phyloP scores from a whole-genome alignment of 2,329 filamentous ascomycete genomes.

The Zymoseptoria ardabiliae region DNA sequence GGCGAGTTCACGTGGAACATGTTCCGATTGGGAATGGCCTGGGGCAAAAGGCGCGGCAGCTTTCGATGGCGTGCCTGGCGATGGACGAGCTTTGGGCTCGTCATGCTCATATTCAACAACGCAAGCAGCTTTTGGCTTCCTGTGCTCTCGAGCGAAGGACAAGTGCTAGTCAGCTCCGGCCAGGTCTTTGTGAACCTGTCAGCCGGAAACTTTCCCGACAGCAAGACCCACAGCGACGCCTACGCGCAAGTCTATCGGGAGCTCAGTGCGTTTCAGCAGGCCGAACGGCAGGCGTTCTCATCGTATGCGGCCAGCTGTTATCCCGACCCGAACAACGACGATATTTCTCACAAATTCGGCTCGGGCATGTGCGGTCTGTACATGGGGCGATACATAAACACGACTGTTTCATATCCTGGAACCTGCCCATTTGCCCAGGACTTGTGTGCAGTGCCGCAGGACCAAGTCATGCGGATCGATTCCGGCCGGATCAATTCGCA shows the following conservation, averaged over 20 bases:
- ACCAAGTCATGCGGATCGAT: not conserved
- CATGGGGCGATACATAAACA: not conserved
- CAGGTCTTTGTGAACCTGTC: no score
- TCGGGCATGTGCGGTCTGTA: not conserved
- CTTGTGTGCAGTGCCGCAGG: not conserved
- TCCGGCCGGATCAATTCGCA: not conserved
- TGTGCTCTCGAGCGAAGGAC: not conserved
- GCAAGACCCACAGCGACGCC: no score
- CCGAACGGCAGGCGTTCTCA: not conserved
- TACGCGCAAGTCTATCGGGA: no score
- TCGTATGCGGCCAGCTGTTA: not conserved
- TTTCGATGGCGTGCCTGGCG: not conserved
- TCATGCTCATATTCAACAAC: not conserved
- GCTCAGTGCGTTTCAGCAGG: no score
- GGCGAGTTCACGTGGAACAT: not conserved
- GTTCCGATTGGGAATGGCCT: not conserved
- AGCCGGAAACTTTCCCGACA: no score
- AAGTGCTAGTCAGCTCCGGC: not conserved
- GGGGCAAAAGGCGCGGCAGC: not conserved
- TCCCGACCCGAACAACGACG: not conserved
- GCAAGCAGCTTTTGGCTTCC: not conserved
- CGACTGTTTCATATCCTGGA: not conserved
- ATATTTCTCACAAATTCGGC: not conserved
- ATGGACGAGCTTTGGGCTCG: not conserved
- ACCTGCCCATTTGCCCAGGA: not conserved